These are phyloP conservation scores for Capillidium heterosporum DNA, from an alignment of 371 early-diverging fungal genomes.

Conservation along the genomic window DNA sequence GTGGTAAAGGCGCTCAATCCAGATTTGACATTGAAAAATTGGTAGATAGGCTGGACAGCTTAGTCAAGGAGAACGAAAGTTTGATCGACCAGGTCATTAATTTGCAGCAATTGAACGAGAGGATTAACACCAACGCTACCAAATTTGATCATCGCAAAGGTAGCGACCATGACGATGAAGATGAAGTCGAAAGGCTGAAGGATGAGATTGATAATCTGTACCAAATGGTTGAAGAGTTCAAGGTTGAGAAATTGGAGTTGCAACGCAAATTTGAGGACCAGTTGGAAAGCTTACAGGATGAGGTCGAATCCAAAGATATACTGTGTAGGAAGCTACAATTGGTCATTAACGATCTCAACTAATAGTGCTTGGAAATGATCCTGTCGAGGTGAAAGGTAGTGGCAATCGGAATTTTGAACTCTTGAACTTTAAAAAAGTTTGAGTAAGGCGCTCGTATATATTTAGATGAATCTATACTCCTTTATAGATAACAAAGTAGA, in stretches of 20 bases:
- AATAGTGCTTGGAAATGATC: too few relatives aligned
- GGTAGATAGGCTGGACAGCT: not conserved
- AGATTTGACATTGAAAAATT: slow-evolving; percentile 1
- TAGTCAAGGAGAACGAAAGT: not conserved
- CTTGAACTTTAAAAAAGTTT: too few relatives aligned
- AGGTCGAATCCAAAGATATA: not conserved
- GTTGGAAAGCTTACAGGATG: not conserved
- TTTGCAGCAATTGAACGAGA: not conserved
- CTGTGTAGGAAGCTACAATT: not conserved
- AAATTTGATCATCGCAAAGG: not conserved
- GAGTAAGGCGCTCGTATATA: too few relatives aligned
- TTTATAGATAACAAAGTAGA: too few relatives aligned
- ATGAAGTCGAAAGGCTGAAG: not conserved
- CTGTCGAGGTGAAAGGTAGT: too few relatives aligned
- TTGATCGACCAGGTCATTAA: not conserved
- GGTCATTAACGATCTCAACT: not conserved
- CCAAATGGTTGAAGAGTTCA: not conserved
- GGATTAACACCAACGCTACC: not conserved
- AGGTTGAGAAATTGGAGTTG: not conserved
- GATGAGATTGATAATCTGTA: not conserved
- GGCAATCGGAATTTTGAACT: too few relatives aligned
- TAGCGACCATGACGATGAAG: not conserved
- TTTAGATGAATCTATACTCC: too few relatives aligned
- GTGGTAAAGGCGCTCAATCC: not conserved
- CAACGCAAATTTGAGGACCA: not conserved